Conservation (phyloP, 805 yeast genomes). For the Saturnispora ahearnii region DNA sequence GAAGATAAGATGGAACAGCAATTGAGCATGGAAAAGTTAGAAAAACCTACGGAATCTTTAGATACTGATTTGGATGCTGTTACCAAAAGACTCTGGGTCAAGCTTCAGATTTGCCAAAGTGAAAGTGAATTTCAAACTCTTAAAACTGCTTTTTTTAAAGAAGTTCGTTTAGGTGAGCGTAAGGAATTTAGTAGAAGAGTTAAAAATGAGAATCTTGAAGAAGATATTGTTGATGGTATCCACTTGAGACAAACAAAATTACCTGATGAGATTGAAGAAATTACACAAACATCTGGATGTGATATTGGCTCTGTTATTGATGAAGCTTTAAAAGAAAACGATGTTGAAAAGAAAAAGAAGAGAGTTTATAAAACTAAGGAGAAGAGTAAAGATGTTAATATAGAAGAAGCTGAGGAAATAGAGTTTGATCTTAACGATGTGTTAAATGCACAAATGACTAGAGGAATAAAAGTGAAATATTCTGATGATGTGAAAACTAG, state of each 20-base stretch:
- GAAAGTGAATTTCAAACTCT: slow-evolving; percentile 24
- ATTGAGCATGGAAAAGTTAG: not conserved
- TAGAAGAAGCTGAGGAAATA: not conserved
- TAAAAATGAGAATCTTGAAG: slow-evolving; percentile 12
- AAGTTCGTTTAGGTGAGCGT: slow-evolving; percentile 11
- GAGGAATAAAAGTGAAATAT: slow-evolving; percentile 2
- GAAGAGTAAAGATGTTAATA: not conserved
- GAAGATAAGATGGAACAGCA: not conserved
- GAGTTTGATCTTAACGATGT: slow-evolving; percentile 1
- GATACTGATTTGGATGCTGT: slow-evolving; percentile 21
- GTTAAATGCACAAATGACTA: not conserved
- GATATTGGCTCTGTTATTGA: slow-evolving; percentile 7
- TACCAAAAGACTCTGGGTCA: slow-evolving; percentile 19
- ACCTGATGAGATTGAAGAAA: slow-evolving; percentile 18
- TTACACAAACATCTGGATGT: not conserved
- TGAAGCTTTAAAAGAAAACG: slow-evolving; percentile 4
- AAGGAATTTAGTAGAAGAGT: slow-evolving; percentile 14
- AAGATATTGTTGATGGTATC: slow-evolving; percentile 17
- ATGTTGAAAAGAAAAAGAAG: not conserved
- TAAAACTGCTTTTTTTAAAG: slow-evolving; percentile 17
- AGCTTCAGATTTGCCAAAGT: slow-evolving; percentile 25
- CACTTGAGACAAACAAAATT: slow-evolving; percentile 8
- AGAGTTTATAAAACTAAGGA: not conserved
- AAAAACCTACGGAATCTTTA: slow-evolving; percentile 21
- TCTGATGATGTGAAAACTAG: not conserved